Percentiles rank a stretch among this genome's conserved stretches.
Evolutionary conservation across 2,329 filamentous ascomycete species (phyloP).

Genomic region (Ophiostoma fasciatum): DNA sequence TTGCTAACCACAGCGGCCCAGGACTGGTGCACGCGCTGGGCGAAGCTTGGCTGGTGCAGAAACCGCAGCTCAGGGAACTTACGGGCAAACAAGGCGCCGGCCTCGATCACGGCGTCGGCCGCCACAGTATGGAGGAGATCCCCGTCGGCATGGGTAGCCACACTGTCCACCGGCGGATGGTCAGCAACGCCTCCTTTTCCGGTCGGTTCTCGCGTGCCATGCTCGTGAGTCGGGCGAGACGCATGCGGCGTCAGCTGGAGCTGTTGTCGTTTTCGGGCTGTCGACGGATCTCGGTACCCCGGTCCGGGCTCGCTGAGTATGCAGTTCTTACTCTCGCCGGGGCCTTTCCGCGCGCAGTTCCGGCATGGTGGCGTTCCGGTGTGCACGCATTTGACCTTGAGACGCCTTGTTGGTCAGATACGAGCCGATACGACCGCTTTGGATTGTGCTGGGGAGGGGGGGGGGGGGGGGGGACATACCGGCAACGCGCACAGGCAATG

Average conservation of each 20-base stretch:
- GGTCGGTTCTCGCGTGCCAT: too few relatives aligned
- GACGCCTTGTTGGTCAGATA: background rate
- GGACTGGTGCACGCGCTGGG: background rate
- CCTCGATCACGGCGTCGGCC: background rate
- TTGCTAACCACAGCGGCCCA: background rate
- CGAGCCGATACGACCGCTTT: too few relatives aligned
- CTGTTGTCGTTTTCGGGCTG: too few relatives aligned
- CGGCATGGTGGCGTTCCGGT: constrained; percentile 5
- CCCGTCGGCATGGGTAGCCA: too few relatives aligned
- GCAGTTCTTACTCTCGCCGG: background rate
- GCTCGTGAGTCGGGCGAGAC: too few relatives aligned
- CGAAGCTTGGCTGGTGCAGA: constrained; percentile 7
- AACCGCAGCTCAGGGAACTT: constrained; percentile 9
- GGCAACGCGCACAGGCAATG: constrained; percentile 7
- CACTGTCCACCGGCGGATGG: too few relatives aligned
- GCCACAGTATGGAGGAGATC: too few relatives aligned
- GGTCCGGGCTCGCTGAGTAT: background rate
- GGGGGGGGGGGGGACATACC: constrained; percentile 1
- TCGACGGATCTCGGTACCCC: background rate
- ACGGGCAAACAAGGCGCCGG: background rate
- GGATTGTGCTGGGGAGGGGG: too few relatives aligned
- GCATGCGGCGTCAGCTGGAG: too few relatives aligned
- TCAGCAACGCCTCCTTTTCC: too few relatives aligned
- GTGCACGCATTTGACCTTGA: constrained; percentile 9
- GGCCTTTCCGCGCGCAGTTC: constrained; percentile 3